phyloP scores from a whole-genome alignment of 2,329 filamentous ascomycete species.

The Cladosporium sphaerospermum region DNA sequence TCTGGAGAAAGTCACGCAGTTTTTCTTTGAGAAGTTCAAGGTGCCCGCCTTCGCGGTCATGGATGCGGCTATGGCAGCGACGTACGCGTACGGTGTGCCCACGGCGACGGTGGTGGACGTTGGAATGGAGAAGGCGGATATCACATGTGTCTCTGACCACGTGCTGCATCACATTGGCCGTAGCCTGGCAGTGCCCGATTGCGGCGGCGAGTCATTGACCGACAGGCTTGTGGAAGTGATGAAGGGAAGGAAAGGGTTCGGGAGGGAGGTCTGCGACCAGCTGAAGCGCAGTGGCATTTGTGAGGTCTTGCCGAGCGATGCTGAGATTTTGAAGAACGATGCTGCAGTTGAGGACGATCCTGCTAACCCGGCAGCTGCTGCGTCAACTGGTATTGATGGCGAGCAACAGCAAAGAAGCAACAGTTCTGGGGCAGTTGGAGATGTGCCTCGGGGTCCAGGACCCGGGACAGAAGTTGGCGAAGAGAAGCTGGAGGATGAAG shows the following conservation, averaged over 20 bases:
- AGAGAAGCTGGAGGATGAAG: constrained; percentile 50
- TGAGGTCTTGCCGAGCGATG: constrained; percentile 53
- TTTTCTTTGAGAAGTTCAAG: constrained; percentile 96
- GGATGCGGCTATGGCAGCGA: constrained; percentile 78
- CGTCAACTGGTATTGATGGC: constrained; percentile 48
- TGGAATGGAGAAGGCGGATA: constrained; percentile 84
- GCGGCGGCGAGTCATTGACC: constrained; percentile 85
- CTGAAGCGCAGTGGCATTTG: constrained; percentile 58
- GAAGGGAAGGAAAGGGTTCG: constrained; percentile 47
- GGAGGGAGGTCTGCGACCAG: constrained; percentile 58
- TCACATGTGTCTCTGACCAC: constrained; percentile 84
- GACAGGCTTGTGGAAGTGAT: constrained; percentile 64
- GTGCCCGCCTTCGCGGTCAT: constrained; percentile 87
- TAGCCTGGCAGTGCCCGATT: constrained; percentile 56
- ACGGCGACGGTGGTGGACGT: constrained; percentile 86
- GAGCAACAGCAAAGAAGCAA: constrained; percentile 38
- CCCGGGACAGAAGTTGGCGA: constrained; percentile 51
- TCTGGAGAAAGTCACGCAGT: constrained; percentile 81
- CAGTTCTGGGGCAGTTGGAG: constrained; percentile 35
- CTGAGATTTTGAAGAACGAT: constrained; percentile 46
- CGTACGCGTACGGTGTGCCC: constrained; percentile 71
- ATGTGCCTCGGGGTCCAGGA: constrained; percentile 48
- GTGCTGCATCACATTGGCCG: constrained; percentile 62
- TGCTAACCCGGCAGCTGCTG: constrained; percentile 50
- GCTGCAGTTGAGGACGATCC: constrained; percentile 32